phyloP scores from a whole-genome alignment of 1,284 basidiomycete species.

The Sphagnurus paluster region DNA sequence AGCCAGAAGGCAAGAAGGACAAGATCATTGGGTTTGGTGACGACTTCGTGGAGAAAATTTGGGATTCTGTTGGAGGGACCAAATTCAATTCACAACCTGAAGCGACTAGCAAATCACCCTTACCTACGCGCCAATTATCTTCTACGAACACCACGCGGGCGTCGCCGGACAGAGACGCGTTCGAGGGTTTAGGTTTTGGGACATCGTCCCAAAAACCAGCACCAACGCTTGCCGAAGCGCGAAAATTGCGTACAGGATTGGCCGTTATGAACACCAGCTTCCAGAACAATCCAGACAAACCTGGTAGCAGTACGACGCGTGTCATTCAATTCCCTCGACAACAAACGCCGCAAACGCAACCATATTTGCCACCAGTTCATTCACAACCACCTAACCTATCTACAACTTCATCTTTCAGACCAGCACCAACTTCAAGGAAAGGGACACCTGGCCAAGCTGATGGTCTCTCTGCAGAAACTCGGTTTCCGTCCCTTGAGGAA shows the following conservation, averaged over 20 bases:
- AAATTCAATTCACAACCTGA: conserved; percentile 9
- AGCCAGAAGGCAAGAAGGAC: conserved; percentile 15
- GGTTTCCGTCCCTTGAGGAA: conserved; percentile 79
- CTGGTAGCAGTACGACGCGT: conserved; percentile 25
- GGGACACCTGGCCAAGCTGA: conserved; percentile 31
- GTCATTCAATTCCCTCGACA: conserved; percentile 49
- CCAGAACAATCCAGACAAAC: conserved; percentile 23
- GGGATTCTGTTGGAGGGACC: conserved; percentile 44
- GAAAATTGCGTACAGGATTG: conserved; percentile 66
- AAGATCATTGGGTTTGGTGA: conserved; percentile 43
- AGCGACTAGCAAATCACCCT: conserved; percentile 9
- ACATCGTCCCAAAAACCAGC: conserved; percentile 43
- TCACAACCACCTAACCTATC: conserved; percentile 12
- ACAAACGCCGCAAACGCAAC: conserved; percentile 30
- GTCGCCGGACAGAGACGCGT: conserved; percentile 62
- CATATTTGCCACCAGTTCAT: conserved; percentile 24
- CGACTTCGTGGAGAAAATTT: conserved; percentile 60
- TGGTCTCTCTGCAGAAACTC: conserved; percentile 55
- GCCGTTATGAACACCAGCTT: conserved; percentile 42
- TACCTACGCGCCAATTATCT: conserved; percentile 22
- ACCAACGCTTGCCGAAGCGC: conserved; percentile 74
- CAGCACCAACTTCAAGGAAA: conserved; percentile 28
- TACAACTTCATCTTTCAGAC: conserved; percentile 22
- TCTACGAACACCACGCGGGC: conserved; percentile 20
- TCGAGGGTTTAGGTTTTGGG: conserved; percentile 68